Evolutionary conservation across 192 early-diverging fungal species (phyloP), one percentile per base, ranked within the genome.

Genomic region (Backusella australiensis): DNA sequence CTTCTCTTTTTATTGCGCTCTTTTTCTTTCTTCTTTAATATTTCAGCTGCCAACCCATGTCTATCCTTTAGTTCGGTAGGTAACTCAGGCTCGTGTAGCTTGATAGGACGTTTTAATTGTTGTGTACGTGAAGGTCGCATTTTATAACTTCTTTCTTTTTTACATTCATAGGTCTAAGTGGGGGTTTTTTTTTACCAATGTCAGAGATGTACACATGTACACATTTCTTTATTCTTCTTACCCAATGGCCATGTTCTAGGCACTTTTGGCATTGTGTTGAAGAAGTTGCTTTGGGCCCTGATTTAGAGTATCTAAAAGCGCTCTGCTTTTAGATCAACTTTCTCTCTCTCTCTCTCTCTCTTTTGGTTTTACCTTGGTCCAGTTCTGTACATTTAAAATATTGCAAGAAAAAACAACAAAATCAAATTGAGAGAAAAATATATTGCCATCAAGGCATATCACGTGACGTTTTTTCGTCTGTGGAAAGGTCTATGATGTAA

Each of bases 191-290:
- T 23, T 44, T 26, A 2, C 44, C 23, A 34, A 32, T 69, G 32
- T 29, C 29, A 39, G 17, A 17, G 12, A 75, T 39, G 8, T 23
- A 23, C 35, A 11, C 21, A n/a, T 53, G 7, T 19, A 38, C n/a
- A 34, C 11, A 49, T 6, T 34, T 38, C 12, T 15, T 35, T 8
- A 36, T 69, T 23, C 44, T 53, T 15, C 23, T 72, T 83, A 85
- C 84, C 85, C 85, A 86, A 69, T 90, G 89, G 8, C 89, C 89
- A 74, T 72, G 86, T 38, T 88, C 83, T 32, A 90, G 73, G 71
- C 89, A 90, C 74, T 86, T 88, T 77, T 90, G 89, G 66, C 89
- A 90, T 67, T 85, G 86, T 19, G 87, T 86, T 19, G 81, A 80
- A 7, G 87, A 42, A 11, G 85, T 80, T 19, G 87, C 85, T 29